Evolutionary conservation across 139 green algal genomes (phyloP).

Genomic region (Pseudopediastrum boryanum): DNA sequence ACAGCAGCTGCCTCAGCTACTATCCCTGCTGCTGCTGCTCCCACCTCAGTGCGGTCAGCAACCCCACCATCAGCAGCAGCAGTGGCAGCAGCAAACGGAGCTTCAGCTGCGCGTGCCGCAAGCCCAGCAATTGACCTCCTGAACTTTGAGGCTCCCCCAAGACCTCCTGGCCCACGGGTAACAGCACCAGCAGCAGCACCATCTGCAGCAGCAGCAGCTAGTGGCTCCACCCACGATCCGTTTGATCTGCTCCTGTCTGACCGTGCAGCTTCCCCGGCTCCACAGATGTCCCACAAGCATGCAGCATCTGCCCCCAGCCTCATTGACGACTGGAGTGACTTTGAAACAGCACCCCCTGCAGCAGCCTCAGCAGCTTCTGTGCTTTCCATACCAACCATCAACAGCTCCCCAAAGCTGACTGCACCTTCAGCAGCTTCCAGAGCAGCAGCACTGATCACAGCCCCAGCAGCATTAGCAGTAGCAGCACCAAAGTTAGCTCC

Average conservation of each 20-base stretch:
- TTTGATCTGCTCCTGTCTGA: background rate
- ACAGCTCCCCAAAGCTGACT: background rate
- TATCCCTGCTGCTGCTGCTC: background rate
- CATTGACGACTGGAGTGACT: slow-evolving; percentile 38
- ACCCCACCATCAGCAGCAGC: background rate
- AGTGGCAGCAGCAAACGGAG: background rate
- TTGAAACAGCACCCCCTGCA: slow-evolving; percentile 8
- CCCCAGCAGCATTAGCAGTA: slow-evolving; percentile 7
- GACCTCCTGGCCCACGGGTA: slow-evolving; percentile 26
- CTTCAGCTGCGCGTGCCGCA: slow-evolving; percentile 1
- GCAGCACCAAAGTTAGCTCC: background rate
- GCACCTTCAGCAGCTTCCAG: background rate
- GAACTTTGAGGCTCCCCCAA: background rate
- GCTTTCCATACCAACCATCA: background rate
- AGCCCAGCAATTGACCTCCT: slow-evolving; percentile 12
- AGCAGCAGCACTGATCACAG: background rate
- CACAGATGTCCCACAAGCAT: no score
- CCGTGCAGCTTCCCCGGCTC: slow-evolving; percentile 18
- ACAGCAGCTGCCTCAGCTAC: background rate
- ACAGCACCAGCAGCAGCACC: slow-evolving; percentile 26
- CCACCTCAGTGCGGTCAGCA: background rate
- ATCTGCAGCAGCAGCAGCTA: slow-evolving; percentile 3
- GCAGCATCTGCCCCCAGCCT: background rate
- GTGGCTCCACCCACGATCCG: background rate
- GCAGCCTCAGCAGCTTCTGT: background rate